A percentile compares a stretch with the other conserved stretches of the same genome.
Conservation (phyloP, 1,139 yeast genomes). For the Eremothecium cymbalariae region DNA sequence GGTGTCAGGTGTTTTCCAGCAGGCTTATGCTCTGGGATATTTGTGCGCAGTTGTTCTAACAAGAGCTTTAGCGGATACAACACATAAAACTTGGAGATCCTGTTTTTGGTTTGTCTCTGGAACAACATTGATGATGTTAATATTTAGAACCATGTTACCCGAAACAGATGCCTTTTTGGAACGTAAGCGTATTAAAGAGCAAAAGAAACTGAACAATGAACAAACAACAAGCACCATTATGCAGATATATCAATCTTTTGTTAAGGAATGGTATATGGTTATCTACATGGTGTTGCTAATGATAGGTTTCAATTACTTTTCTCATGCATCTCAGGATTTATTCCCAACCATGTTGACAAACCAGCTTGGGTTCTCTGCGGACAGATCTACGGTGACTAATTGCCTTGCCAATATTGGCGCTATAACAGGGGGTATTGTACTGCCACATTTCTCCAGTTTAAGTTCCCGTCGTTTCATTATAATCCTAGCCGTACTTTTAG, state of each 20-base stretch:
- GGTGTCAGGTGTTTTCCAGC: constrained; percentile 60
- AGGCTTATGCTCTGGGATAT: constrained; percentile 69
- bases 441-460: constrained; percentile 55
- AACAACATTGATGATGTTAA: constrained; percentile 48
- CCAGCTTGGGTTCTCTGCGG: constrained; percentile 43
- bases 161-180: constrained; percentile 51
- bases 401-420: constrained; percentile 68
- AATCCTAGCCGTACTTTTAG: constrained; percentile 60
- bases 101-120: constrained; percentile 78
- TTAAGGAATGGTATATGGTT: constrained; percentile 36
- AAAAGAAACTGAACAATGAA: constrained; percentile 27
- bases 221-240: constrained; percentile 16
- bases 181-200: constrained; percentile 28
- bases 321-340: constrained; percentile 69
- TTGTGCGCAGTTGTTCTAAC: constrained; percentile 56
- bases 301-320: constrained; percentile 61
- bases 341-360: constrained; percentile 55
- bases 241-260: constrained; percentile 9
- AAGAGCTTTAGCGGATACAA: constrained; percentile 49
- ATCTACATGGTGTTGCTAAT: constrained; percentile 47
- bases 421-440: constrained; percentile 50
- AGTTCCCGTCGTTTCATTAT: constrained; percentile 54
- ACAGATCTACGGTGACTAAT: constrained; percentile 58
- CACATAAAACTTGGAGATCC: constrained; percentile 61
- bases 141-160: constrained; percentile 48